Evolutionary conservation across 495 filamentous ascomycete species (phyloP).

Genomic region (Neurospora sp.): DNA sequence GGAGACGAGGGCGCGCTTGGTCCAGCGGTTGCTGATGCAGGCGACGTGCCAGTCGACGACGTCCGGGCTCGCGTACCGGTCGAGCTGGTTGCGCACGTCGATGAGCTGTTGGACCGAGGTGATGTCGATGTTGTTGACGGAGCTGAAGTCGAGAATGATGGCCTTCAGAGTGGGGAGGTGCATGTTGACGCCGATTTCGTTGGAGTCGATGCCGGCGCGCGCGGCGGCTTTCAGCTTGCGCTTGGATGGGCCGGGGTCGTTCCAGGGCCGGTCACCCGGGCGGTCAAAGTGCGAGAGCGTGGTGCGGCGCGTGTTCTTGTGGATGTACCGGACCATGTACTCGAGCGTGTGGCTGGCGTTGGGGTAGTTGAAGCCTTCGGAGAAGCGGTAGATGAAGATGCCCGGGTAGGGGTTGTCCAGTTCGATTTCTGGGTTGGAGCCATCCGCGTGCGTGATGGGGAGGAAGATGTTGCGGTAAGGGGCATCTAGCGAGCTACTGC

Average conservation of each 20-base stretch:
- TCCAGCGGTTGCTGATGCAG: constrained; percentile 93
- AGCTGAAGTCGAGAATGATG: constrained; percentile 89
- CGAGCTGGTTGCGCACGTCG: constrained; percentile 95
- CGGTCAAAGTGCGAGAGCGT: constrained; percentile 51
- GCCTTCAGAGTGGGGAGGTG: constrained; percentile 73
- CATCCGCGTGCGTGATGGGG: constrained; percentile 79
- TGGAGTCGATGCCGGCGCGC: constrained; percentile 20
- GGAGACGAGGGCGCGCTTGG: constrained; percentile 84
- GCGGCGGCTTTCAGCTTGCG: constrained; percentile 24
- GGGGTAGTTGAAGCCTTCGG: constrained; percentile 93
- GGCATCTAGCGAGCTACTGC: constrained; percentile 16
- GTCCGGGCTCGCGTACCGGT: constrained; percentile 73
- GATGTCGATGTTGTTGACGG: constrained; percentile 92
- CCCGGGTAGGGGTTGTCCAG: constrained; percentile 78
- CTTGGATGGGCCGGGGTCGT: constrained; percentile 69
- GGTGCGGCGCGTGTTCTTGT: constrained; percentile 66
- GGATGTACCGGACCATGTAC: constrained; percentile 62
- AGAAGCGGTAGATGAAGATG: constrained; percentile 95
- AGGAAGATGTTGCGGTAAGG: constrained; percentile 68
- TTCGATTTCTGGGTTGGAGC: constrained; percentile 78
- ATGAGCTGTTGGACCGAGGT: constrained; percentile 93
- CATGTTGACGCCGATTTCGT: constrained; percentile 34
- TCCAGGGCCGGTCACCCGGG: constrained; percentile 88
- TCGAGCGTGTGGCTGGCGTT: constrained; percentile 91
- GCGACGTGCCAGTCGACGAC: constrained; percentile 94